These are phyloP conservation scores for Trichoderma afroharzianum DNA, from an alignment of 2,329 filamentous ascomycete genomes.

Conservation along the genomic window DNA sequence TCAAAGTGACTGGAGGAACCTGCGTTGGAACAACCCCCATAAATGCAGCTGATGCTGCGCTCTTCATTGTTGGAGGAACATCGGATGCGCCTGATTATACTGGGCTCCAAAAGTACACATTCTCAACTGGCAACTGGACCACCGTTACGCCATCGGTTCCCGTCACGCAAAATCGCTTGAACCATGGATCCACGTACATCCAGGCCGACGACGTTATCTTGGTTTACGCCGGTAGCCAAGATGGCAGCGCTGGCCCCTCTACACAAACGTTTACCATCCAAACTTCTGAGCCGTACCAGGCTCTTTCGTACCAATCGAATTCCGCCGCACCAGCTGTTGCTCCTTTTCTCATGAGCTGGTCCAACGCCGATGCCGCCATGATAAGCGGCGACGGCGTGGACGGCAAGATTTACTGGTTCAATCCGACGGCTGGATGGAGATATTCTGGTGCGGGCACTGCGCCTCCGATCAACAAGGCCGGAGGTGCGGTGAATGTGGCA, in stretches of 20 bases:
- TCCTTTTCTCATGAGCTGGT: constrained; percentile 74
- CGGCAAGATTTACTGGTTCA: constrained; percentile 69
- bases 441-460: constrained; percentile 63
- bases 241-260: constrained; percentile 55
- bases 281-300: constrained; percentile 60
- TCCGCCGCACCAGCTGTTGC: constrained; percentile 59
- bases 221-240: constrained; percentile 73
- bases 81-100: constrained; percentile 53
- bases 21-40: constrained; percentile 70
- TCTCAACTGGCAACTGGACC: constrained; percentile 52
- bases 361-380: constrained; percentile 65
- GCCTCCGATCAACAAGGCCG: constrained; percentile 56
- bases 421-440: constrained; percentile 58
- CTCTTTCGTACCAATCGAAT: constrained; percentile 53
- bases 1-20: constrained; percentile 67
- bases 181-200: constrained; percentile 75
- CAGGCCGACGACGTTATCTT: constrained; percentile 67
- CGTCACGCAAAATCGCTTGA: constrained; percentile 64
- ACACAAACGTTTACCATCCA: constrained; percentile 73
- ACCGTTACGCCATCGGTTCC: constrained; percentile 41
- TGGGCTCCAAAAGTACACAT: constrained; percentile 69
- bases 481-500: constrained; percentile 54
- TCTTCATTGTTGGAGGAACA: constrained; percentile 80
- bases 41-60: constrained; percentile 55
- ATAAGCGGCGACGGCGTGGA: constrained; percentile 65